These are phyloP conservation scores for Cadophora gregata DNA, from an alignment of 2,329 filamentous ascomycete genomes.

Conservation along the genomic window DNA sequence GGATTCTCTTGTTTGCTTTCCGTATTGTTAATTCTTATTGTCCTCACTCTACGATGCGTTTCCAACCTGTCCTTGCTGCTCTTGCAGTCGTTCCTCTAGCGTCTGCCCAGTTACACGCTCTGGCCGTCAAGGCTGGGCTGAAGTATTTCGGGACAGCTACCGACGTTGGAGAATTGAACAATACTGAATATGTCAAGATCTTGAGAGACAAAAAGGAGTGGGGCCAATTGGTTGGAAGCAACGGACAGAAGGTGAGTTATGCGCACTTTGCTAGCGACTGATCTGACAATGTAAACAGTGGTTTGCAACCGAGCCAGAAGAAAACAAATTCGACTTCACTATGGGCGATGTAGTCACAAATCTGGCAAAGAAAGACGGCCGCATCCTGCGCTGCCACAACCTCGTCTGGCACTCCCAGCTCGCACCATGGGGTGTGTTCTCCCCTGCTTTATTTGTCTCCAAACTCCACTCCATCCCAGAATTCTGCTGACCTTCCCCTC, in stretches of 20 bases:
- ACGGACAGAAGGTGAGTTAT: conserved; percentile 56
- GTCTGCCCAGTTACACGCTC: conserved; percentile 54
- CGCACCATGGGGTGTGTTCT: conserved; percentile 55
- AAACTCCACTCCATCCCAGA: too few species aligned
- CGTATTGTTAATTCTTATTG: background rate
- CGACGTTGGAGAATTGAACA: conserved; percentile 58
- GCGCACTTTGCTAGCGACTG: background rate
- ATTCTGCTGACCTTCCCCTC: background rate
- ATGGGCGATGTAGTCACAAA: conserved; percentile 59
- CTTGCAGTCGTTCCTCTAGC: conserved; percentile 32
- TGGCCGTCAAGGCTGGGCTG: conserved; percentile 61
- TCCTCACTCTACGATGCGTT: conserved; percentile 28
- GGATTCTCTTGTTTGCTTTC: background rate
- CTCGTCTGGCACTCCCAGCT: conserved; percentile 59
- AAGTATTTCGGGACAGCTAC: conserved; percentile 64
- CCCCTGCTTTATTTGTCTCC: background rate
- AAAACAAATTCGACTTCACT: conserved; percentile 62
- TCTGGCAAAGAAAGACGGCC: conserved; percentile 54
- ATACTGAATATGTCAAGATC: conserved; percentile 61
- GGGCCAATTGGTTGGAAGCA: conserved; percentile 68
- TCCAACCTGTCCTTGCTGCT: conserved; percentile 24
- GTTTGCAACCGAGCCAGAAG: conserved; percentile 64
- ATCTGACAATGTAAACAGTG: conserved; percentile 48
- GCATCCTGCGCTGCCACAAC: conserved; percentile 68
- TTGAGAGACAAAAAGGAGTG: conserved; percentile 63